Evolutionary conservation across 768 basidiomycete genomes (phyloP), one percentile per base, ranked within the genome.

Genomic region (Sarcodon sp.): DNA sequence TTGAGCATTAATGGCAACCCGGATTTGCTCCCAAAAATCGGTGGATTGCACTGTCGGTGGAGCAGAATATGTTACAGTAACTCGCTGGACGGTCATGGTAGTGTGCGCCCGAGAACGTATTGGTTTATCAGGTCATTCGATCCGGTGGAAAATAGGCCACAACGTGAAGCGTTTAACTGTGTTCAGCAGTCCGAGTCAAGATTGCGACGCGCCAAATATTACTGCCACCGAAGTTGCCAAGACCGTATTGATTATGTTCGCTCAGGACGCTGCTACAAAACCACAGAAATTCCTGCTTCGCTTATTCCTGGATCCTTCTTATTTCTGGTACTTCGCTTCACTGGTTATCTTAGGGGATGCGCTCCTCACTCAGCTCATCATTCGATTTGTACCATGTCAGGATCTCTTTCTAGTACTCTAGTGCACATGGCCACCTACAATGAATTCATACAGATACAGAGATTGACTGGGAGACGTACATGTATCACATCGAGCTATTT

Each of bases 391-490:
- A 48, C 75, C 87, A 55, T 98, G 94, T 96, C 55, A 70, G 85
- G 64, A 45, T 47, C 38, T 46, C 51, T 52, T 51, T 43, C 31
- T 43, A 39, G 35, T 43, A 33, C 33, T 45, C 15, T 49, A 32
- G 13, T 36, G 37, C 12, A 10, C 47, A 32, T 38, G 43, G 49
- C 49, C 39, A 45, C n/a, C 6, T 6, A 16, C 48, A 59, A 59
- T 52, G 44, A 52, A 39, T 36, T 37, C 38, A 55, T 46, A 45
- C 68, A 97, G 94, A 93, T 67, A 98, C 96, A 9, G 93, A 99
- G 66, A 99, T 99, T 57, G 96, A 99, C 66, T 98, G 89, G 81
- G 76, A 83, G 58, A 97, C 96, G 0, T 99, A 99, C 60, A 90
- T 97, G 80, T 68, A 83, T 46, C 96, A 98, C 47, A 75, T 87